Percentiles rank a stretch among this genome's conserved stretches.
phyloP scores from a whole-genome alignment of 75 land plant genomes.

The Isoetes taiwanensis region DNA sequence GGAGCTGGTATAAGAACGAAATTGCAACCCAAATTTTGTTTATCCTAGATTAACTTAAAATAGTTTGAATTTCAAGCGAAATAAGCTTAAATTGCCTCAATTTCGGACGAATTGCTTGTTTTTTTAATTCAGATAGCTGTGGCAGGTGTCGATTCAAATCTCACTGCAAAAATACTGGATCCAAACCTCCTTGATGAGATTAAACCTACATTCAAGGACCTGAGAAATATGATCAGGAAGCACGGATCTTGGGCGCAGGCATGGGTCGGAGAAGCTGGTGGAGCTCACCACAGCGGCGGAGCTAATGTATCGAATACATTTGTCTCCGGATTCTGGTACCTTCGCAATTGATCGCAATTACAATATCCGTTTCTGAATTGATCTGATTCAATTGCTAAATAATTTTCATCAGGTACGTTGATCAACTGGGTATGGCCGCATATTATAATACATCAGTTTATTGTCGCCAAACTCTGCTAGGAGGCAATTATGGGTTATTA shows the following conservation, averaged over 20 bases:
- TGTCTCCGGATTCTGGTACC: constrained; percentile 83
- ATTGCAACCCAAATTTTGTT: background rate
- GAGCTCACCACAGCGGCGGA: constrained; percentile 84
- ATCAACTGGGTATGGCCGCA: constrained; percentile 74
- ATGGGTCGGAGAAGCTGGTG: constrained; percentile 94
- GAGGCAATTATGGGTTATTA: constrained; percentile 82
- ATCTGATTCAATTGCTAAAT: no score
- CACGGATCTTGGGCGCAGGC: constrained; percentile 28
- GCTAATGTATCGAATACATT: constrained; percentile 63
- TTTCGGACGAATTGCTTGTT: background rate
- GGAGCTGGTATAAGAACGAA: constrained; percentile 51
- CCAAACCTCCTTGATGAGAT: constrained; percentile 44
- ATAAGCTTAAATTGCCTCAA: background rate
- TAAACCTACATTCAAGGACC: constrained; percentile 27
- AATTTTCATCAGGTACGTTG: constrained; percentile 71
- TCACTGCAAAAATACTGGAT: constrained; percentile 58
- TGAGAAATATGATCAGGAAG: constrained; percentile 30
- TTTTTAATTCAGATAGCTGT: background rate
- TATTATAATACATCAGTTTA: constrained; percentile 42
- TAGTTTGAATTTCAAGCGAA: background rate
- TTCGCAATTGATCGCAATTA: no score
- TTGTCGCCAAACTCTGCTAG: constrained; percentile 61
- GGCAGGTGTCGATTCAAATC: constrained; percentile 46
- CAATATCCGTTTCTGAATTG: no score
- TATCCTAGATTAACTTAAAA: background rate